A percentile compares a stretch with the other conserved stretches of the same genome.
Evolutionary conservation across 441 rosid genomes (phyloP).

Genomic region (Pelargonium australe): DNA sequence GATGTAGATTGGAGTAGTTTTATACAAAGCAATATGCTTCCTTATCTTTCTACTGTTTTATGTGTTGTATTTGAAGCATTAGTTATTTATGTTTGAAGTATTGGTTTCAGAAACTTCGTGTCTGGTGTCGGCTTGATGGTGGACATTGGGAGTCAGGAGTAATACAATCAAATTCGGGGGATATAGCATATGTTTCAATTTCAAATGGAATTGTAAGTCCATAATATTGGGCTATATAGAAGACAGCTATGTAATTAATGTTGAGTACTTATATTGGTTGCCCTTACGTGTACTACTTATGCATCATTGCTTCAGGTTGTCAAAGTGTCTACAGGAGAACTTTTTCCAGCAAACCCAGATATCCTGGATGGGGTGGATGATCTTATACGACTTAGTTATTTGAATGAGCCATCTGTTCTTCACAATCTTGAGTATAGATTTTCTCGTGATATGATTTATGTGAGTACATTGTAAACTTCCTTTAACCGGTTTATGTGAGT

Average conservation of each 20-base stretch:
- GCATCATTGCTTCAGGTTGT: slow-evolving; percentile 45
- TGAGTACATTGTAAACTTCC: slow-evolving; percentile 33
- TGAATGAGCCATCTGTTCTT: slow-evolving; percentile 92
- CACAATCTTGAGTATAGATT: slow-evolving; percentile 73
- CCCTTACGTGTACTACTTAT: slow-evolving; percentile 25
- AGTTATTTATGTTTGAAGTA: slow-evolving; percentile 3
- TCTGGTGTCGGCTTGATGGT: slow-evolving; percentile 68
- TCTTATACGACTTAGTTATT: slow-evolving; percentile 87
- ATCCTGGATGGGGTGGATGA: slow-evolving; percentile 84
- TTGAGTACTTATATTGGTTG: slow-evolving; percentile 16
- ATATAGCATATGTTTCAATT: slow-evolving; percentile 55
- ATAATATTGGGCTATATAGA: slow-evolving; percentile 4
- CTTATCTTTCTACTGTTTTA: not conserved
- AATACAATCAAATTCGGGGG: slow-evolving; percentile 71
- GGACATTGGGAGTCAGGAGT: slow-evolving; percentile 75
- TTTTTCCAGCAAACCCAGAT: slow-evolving; percentile 92
- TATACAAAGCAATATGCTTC: not conserved
- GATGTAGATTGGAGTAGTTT: not conserved
- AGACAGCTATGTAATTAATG: slow-evolving; percentile 10
- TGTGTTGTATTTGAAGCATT: slow-evolving; percentile 7
- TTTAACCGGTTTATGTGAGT: too few species aligned
- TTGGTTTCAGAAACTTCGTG: slow-evolving; percentile 59
- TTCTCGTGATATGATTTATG: slow-evolving; percentile 73
- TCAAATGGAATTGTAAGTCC: slow-evolving; percentile 63
- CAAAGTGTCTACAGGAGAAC: slow-evolving; percentile 60